Evolutionary conservation across 176 grass and related monocot genomes (phyloP).

Genomic region (Cocos nucifera): DNA sequence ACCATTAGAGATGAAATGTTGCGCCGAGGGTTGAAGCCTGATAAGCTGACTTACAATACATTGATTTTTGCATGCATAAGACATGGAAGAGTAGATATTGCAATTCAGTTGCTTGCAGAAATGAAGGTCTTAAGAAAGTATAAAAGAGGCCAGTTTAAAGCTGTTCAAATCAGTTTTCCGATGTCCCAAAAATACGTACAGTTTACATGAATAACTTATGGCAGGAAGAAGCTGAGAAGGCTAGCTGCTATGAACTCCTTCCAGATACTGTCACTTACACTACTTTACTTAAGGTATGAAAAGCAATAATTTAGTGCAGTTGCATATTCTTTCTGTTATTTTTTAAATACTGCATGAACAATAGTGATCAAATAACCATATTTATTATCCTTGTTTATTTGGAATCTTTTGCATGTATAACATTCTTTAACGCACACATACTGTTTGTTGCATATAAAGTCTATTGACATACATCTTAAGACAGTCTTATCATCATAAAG

Average conservation of each 20-base stretch:
- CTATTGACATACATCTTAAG: no score
- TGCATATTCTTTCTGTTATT: background rate
- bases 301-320: background rate
- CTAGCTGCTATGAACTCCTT: constrained; percentile 44
- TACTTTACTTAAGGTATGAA: constrained; percentile 69
- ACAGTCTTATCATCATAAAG: no score
- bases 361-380: no score
- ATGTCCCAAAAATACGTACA: constrained; percentile 4
- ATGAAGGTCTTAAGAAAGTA: constrained; percentile 96
- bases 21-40: constrained; percentile 73
- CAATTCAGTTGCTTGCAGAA: constrained; percentile 78
- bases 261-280: constrained; percentile 89
- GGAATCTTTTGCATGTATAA: no score
- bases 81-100: constrained; percentile 59
- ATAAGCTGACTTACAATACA: constrained; percentile 90
- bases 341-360: no score
- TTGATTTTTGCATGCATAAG: constrained; percentile 77
- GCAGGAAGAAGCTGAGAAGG: constrained; percentile 72
- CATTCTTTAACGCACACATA: no score
- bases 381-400: background rate
- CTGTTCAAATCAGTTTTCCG: constrained; percentile 30
- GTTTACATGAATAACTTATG: constrained; percentile 33
- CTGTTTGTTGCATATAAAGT: no score
- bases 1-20: constrained; percentile 88
- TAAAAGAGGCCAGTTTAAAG: constrained; percentile 89